Conservation (phyloP, 2,329 filamentous ascomycete genomes). For the Talaromyces sp. region DNA sequence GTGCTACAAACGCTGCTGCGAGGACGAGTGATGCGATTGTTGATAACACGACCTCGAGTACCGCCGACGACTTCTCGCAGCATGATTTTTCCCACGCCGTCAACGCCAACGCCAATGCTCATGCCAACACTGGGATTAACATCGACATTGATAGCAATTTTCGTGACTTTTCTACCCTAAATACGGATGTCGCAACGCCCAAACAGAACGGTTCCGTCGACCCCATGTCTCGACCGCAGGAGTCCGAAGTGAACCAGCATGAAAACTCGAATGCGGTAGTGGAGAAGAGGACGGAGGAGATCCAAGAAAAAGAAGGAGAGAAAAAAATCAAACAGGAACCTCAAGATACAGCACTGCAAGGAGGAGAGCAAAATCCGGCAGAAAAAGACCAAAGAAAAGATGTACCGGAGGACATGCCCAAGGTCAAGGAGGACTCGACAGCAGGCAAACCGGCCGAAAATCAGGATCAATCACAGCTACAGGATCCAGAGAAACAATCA, state of each 20-base stretch:
- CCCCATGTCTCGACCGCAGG: background rate
- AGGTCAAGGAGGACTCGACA: slow-evolving; percentile 15
- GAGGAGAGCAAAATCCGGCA: slow-evolving; percentile 1
- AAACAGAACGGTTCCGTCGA: slow-evolving; percentile 7
- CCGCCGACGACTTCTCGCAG: background rate
- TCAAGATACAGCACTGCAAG: background rate
- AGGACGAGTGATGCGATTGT: slow-evolving; percentile 22
- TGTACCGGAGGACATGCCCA: background rate
- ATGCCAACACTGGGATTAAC: background rate
- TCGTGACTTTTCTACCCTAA: background rate
- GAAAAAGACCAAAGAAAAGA: slow-evolving; percentile 1
- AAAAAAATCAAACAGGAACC: background rate
- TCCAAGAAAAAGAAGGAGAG: background rate
- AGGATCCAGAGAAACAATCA: slow-evolving; percentile 37
- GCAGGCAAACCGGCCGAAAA: slow-evolving; percentile 29
- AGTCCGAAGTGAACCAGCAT: slow-evolving; percentile 6
- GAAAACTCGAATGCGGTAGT: background rate
- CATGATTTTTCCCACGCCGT: background rate
- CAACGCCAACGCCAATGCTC: background rate
- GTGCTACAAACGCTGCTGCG: slow-evolving; percentile 12
- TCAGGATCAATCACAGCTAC: slow-evolving; percentile 26
- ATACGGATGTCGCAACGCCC: slow-evolving; percentile 3
- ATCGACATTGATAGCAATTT: background rate
- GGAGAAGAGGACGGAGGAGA: background rate
- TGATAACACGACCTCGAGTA: background rate